These are phyloP conservation scores for Fraxinus dipetala DNA, from an alignment of 305 asterid species.

Conservation along the genomic window DNA sequence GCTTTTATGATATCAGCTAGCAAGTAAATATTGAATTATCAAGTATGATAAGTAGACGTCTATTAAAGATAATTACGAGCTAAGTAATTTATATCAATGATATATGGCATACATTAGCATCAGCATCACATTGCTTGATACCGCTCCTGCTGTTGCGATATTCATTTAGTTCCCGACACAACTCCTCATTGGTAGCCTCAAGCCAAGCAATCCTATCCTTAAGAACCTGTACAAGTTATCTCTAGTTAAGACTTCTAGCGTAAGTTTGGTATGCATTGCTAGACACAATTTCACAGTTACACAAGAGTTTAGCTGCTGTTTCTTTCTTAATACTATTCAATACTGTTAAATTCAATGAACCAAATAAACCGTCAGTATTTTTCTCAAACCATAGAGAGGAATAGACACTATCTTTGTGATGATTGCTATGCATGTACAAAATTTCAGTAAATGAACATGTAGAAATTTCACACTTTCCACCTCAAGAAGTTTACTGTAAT, in stretches of 20 bases:
- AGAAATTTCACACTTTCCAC: not conserved
- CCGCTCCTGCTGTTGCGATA: constrained; percentile 56
- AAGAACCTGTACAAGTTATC: constrained; percentile 57
- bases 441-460: not conserved
- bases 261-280: not conserved
- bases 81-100: not conserved
- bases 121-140: constrained; percentile 51
- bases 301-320: not conserved
- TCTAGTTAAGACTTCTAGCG: constrained; percentile 19
- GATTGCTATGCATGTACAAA: not conserved
- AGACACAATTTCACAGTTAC: not conserved
- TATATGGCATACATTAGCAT: constrained; percentile 47
- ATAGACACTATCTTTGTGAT: not conserved
- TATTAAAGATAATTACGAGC: not conserved
- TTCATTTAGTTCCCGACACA: constrained; percentile 75
- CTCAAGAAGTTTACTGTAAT: not conserved
- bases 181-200: constrained; percentile 84
- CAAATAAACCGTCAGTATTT: not conserved
- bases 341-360: not conserved
- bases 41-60: not conserved
- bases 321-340: not conserved
- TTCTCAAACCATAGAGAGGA: not conserved
- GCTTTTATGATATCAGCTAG: not conserved
- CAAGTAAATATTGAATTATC: not conserved
- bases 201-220: constrained; percentile 89